Evolutionary conservation across 192 early-diverging fungal species (phyloP), one percentile per base, ranked within the genome.

Genomic region (Dissophora ornata): DNA sequence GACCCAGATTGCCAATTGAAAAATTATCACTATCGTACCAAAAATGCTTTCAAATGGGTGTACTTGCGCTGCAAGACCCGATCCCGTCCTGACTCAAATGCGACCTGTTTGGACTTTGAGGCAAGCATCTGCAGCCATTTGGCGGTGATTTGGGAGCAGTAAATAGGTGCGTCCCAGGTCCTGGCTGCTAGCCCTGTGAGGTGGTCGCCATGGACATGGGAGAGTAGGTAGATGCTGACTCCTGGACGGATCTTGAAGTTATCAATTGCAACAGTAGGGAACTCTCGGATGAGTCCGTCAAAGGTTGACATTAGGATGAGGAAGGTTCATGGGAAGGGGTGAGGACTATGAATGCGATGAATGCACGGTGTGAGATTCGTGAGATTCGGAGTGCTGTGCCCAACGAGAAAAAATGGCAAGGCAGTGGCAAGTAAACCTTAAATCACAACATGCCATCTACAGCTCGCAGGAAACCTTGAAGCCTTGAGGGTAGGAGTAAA

Each of bases 231-330:
- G 34, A 69, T 56, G 1, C 49, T 58, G 13, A 79, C 60, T 2
- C 69, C 53, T 7, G 65, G 62, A 16, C 61, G 55, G 38, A 50
- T 10, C 12, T 25, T 33, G 50, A 80, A 86, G 32, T 69, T 57
- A 52, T 86, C 85, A 53, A 83, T 75, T 32, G 58, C 50, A 11
- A 86, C 78, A 13, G 74, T 52, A 5, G 85, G 85, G 62, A 83
- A 86, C 59, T 86, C 79, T 30, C 83, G 65, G 19, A 86, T 81
- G 49, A 78, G 78, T 10, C 85, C 85, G 44, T 86, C 85, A 75
- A 86, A 86, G 2, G 85, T 84, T 19, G 70, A 78, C 84, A 86
- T 86, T n/a, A n/a, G n/a, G n/a, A n/a, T n/a, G n/a, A n/a, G n/a
- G n/a, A n/a, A n/a, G n/a, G n/a, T n/a, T n/a, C n/a, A n/a, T n/a